Evolutionary conservation across 352 stramenopile species (phyloP).

Genomic region (Thraustochytrium striatum): DNA sequence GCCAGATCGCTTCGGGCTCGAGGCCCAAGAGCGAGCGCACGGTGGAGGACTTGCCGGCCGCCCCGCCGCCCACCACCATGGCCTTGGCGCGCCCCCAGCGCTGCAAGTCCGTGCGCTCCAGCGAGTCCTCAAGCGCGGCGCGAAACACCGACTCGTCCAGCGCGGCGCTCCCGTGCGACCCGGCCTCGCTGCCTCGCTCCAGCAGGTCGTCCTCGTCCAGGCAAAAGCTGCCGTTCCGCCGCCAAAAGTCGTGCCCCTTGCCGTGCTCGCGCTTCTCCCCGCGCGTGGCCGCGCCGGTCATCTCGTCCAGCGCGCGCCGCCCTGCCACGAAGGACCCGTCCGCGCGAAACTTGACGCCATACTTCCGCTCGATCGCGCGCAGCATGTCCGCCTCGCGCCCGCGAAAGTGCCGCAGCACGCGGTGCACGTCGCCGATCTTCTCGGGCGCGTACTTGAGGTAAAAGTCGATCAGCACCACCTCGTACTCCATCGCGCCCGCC

Average conservation of each 20-base stretch:
- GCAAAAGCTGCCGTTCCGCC: not conserved
- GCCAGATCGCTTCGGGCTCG: too few species aligned
- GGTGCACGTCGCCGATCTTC: not conserved
- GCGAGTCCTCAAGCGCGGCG: not conserved
- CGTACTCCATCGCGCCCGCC: too few species aligned
- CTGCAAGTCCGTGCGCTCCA: not conserved
- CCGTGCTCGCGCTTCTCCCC: not conserved
- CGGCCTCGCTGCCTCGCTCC: not conserved
- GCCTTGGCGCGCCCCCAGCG: constrained; percentile 34
- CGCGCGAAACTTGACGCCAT: not conserved
- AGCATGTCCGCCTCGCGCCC: not conserved
- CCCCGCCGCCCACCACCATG: constrained; percentile 19
- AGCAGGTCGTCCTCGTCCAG: not conserved
- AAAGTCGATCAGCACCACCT: constrained; percentile 20
- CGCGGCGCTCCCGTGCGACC: not conserved
- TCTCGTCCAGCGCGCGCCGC: too few species aligned
- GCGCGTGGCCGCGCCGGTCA: too few species aligned
- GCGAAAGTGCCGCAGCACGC: not conserved
- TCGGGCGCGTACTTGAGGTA: not conserved
- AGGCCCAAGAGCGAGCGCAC: constrained; percentile 8
- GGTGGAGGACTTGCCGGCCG: constrained; percentile 21
- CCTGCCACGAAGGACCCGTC: too few species aligned
- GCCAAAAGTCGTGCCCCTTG: not conserved
- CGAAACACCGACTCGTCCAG: not conserved
- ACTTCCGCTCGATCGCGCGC: not conserved